Evolutionary conservation across 2,329 filamentous ascomycete genomes (phyloP).

Genomic region (Fusarium metavorans): DNA sequence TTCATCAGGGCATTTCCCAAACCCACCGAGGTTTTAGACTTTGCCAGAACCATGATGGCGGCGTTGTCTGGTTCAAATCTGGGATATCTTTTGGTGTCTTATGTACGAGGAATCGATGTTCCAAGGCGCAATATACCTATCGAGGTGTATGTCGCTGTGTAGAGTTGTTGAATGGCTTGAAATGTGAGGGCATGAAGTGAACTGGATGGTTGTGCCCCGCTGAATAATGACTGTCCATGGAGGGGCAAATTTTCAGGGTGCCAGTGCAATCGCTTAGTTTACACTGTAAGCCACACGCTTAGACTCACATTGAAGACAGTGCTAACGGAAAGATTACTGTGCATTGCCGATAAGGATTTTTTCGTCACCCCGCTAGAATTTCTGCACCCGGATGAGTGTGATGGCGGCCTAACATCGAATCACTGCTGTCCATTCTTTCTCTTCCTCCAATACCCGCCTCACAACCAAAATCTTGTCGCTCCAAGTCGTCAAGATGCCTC

Average conservation of each 20-base stretch:
- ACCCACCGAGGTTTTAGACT: slow-evolving; percentile 94
- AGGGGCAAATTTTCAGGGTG: slow-evolving; percentile 61
- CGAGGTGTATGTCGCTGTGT: slow-evolving; percentile 31
- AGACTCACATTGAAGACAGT: slow-evolving; percentile 25
- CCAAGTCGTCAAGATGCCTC: slow-evolving; percentile 71
- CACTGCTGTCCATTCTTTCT: slow-evolving; percentile 12
- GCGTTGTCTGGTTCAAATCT: slow-evolving; percentile 9
- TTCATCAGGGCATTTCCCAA: slow-evolving; percentile 99
- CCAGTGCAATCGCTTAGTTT: slow-evolving; percentile 3
- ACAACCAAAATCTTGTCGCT: slow-evolving; percentile 25
- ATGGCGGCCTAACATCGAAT: slow-evolving; percentile 44
- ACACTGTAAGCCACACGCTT: no score
- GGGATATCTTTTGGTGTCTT: slow-evolving; percentile 1
- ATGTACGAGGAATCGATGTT: slow-evolving; percentile 27
- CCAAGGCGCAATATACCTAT: slow-evolving; percentile 19
- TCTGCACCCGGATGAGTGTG: slow-evolving; percentile 44
- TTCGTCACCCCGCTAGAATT: slow-evolving; percentile 48
- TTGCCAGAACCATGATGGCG: slow-evolving; percentile 73
- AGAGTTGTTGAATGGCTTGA: slow-evolving; percentile 23
- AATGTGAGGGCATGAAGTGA: slow-evolving; percentile 30
- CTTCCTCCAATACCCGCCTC: slow-evolving; percentile 9
- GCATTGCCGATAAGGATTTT: slow-evolving; percentile 45
- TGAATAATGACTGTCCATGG: slow-evolving; percentile 58
- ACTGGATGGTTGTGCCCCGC: slow-evolving; percentile 43
- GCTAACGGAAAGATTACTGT: slow-evolving; percentile 47